Conservation (phyloP, 2,329 filamentous ascomycete genomes). For the Rhinocladiella similis region DNA sequence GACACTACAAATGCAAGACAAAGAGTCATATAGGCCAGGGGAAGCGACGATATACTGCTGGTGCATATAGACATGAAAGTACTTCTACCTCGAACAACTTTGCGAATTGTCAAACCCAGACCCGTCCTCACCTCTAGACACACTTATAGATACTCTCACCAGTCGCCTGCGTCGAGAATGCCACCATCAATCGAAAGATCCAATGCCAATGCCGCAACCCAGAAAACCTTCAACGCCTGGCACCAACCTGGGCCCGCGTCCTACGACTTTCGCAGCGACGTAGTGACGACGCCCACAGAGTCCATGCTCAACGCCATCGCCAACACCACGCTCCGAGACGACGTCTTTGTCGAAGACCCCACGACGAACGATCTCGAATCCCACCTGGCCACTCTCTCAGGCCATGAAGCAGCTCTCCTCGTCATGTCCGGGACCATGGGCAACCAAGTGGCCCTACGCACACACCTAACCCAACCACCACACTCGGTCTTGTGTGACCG, state of each 20-base stretch:
- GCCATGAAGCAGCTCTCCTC: conserved; percentile 75
- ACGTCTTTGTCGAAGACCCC: conserved; percentile 78
- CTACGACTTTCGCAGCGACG: conserved; percentile 49
- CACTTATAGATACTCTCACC: not conserved
- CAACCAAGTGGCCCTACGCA: conserved; percentile 80
- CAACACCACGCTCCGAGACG: conserved; percentile 74
- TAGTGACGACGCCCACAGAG: conserved; percentile 72
- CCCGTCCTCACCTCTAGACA: not conserved
- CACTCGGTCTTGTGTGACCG: conserved; percentile 78
- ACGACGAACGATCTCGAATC: conserved; percentile 75
- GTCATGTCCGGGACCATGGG: conserved; percentile 93
- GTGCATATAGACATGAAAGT: not conserved
- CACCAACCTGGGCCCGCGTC: conserved; percentile 27
- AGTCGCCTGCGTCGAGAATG: not conserved
- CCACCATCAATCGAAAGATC: conserved; percentile 2
- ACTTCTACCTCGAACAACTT: not conserved
- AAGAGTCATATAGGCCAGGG: too few relatives aligned
- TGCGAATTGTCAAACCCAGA: not conserved
- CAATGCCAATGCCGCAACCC: conserved; percentile 6
- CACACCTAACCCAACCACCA: conserved; percentile 76
- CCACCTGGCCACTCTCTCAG: conserved; percentile 70
- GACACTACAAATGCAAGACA: too few relatives aligned
- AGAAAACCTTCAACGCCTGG: conserved; percentile 23
- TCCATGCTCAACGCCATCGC: conserved; percentile 81
- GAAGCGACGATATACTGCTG: too few relatives aligned